Percentiles rank a stretch among this genome's conserved stretches.
Conservation (phyloP, 345 rosid genomes). For the Pistacia integerrima region DNA sequence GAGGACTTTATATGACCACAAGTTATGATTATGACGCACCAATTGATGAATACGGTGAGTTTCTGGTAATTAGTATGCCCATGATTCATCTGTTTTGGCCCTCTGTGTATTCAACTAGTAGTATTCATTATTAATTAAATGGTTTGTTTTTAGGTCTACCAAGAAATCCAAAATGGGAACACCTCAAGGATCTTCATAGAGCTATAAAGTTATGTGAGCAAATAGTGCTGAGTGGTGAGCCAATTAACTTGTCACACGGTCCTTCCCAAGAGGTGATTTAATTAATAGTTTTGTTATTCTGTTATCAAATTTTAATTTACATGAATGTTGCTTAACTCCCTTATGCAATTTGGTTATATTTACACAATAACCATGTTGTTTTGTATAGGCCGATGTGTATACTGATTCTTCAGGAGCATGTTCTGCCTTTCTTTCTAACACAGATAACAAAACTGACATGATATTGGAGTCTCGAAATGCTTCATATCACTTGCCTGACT, state of each 20-base stretch:
- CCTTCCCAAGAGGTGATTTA: constrained; percentile 65
- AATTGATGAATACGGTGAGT: constrained; percentile 92
- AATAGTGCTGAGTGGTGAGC: constrained; percentile 55
- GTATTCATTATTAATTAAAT: too few species aligned
- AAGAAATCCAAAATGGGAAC: constrained; percentile 95
- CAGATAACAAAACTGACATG: constrained; percentile 64
- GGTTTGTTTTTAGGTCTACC: constrained; percentile 31
- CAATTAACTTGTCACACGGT: constrained; percentile 55
- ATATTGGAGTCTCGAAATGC: constrained; percentile 54
- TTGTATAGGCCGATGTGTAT: constrained; percentile 74
- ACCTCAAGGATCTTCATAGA: constrained; percentile 81
- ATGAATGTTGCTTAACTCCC: not conserved
- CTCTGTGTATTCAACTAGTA: too few species aligned
- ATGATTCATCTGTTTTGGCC: not conserved
- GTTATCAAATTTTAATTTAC: not conserved
- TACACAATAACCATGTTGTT: constrained; percentile 7
- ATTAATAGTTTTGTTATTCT: not conserved
- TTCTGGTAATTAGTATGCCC: not conserved
- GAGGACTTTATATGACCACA: constrained; percentile 93
- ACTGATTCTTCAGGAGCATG: constrained; percentile 67
- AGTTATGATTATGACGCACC: constrained; percentile 99
- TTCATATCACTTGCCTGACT: constrained; percentile 84
- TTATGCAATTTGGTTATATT: not conserved
- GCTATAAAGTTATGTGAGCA: constrained; percentile 80
- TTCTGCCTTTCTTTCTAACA: constrained; percentile 80